These are phyloP conservation scores for Mucuna pruriens DNA, from an alignment of 306 rosid genomes.

Conservation along the genomic window DNA sequence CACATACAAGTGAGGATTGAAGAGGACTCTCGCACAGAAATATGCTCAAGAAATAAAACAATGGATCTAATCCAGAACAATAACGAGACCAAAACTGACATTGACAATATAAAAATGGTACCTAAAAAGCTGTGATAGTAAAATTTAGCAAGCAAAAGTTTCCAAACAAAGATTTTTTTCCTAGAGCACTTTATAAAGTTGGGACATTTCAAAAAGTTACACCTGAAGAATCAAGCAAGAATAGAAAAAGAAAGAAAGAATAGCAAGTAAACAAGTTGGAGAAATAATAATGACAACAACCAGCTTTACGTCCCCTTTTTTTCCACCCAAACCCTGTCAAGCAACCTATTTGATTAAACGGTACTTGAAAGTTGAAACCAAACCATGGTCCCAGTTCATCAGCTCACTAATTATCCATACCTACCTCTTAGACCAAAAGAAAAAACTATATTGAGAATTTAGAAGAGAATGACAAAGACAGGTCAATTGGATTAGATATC, in stretches of 20 bases:
- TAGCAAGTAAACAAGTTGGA: not conserved
- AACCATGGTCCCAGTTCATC: constrained; percentile 28
- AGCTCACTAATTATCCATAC: constrained; percentile 8
- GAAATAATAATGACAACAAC: constrained; percentile 34
- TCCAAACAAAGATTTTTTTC: not conserved
- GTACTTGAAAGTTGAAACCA: constrained; percentile 6
- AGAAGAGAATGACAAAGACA: constrained; percentile 42
- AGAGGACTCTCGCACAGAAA: constrained; percentile 29
- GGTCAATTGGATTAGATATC: constrained; percentile 26
- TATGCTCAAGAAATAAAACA: constrained; percentile 40
- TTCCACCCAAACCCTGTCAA: not conserved
- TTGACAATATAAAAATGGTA: constrained; percentile 11
- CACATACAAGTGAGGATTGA: constrained; percentile 33
- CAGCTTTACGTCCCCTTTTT: constrained; percentile 12
- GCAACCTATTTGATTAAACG: constrained; percentile 2
- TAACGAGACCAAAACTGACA: constrained; percentile 1
- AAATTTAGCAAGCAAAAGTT: constrained; percentile 33
- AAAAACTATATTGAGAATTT: too few relatives aligned
- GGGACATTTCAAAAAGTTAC: constrained; percentile 23
- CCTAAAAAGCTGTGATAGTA: constrained; percentile 32
- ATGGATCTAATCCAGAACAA: constrained; percentile 26
- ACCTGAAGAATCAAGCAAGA: constrained; percentile 16
- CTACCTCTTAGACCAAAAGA: constrained; percentile 19
- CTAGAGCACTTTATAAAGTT: not conserved
- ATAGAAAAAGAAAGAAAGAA: constrained; percentile 1